Evolutionary conservation across 306 rosid species (phyloP).

Genomic region (Quercus mongolica): DNA sequence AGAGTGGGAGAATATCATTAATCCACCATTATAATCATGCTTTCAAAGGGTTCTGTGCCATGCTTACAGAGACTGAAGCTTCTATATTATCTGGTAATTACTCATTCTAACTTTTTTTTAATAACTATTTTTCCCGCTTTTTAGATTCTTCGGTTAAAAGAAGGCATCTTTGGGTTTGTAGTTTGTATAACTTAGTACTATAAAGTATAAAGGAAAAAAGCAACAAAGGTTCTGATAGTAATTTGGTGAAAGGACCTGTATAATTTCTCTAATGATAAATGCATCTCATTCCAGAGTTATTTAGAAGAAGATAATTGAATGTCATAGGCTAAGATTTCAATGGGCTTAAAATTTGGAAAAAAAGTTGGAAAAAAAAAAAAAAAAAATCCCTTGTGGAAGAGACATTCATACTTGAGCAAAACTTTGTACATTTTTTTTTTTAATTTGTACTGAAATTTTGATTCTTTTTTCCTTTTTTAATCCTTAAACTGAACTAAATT

Average conservation of each 20-base stretch:
- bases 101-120: not conserved
- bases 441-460: not conserved
- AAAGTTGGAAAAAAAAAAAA: not conserved
- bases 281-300: no score
- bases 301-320: no score
- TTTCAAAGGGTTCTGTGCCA: slow-evolving; percentile 85
- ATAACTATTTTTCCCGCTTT: not conserved
- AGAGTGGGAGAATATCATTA: slow-evolving; percentile 50
- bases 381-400: not conserved
- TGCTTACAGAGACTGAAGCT: slow-evolving; percentile 85
- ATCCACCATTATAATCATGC: slow-evolving; percentile 75
- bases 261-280: no score
- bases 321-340: no score
- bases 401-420: not conserved
- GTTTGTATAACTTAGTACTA: no score
- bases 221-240: no score
- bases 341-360: no score
- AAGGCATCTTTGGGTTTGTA: no score
- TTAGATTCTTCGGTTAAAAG: not conserved
- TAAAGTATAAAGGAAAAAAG: no score
- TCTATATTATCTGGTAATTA: slow-evolving; percentile 65
- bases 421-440: not conserved
- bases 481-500: not conserved
- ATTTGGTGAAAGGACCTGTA: no score
- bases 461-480: not conserved